Evolutionary conservation across 1,284 basidiomycete species (phyloP), one percentile per base, ranked within the genome.

Genomic region (Ustilago cynodontis): DNA sequence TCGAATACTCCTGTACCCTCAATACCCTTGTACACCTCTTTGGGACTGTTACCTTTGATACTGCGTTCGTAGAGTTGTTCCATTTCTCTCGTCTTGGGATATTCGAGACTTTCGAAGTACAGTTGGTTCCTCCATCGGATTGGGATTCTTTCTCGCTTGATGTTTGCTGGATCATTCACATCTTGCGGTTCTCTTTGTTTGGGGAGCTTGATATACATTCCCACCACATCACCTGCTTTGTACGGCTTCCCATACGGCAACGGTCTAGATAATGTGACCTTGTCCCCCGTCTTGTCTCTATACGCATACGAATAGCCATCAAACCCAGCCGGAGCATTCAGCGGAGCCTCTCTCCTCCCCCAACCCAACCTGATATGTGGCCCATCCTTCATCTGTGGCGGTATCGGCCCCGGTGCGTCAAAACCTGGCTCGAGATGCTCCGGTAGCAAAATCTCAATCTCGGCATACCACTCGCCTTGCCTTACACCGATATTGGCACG

Each of bases 111-210:
- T 87, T 99, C 97, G 86, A 98, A 98, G 86, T 97, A 96, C 72
- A 94, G 91, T 86, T 96, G 94, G n/a, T 93, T 93, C 86, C 95
- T 95, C 88, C 94, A 94, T 65, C 94, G 92, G 83, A 99, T 96
- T 2, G 95, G 91, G 61, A 86, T 71, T 3, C 82, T 77, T 24
- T 85, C 84, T 24, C 83, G 61, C n/a, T 67, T 69, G 59, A 86
- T 80, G 55, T 82, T 76, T 13, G 64, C 57, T 11, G 78, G 72
- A 39, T 81, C 78, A 16, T 70, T 56, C 20, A 67, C 61, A 63
- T 68, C 69, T 24, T 55, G 10, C 20, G 75, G 65, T 29, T 51
- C 45, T 8, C 60, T 52, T 3, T 47, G 51, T 10, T 58, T 88
- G 1, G 96, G 96, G 2, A 99, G 90, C 55, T 91, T 93, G 62